Conservation (phyloP, 2,329 filamentous ascomycete species). For the Penicillium sp. region DNA sequence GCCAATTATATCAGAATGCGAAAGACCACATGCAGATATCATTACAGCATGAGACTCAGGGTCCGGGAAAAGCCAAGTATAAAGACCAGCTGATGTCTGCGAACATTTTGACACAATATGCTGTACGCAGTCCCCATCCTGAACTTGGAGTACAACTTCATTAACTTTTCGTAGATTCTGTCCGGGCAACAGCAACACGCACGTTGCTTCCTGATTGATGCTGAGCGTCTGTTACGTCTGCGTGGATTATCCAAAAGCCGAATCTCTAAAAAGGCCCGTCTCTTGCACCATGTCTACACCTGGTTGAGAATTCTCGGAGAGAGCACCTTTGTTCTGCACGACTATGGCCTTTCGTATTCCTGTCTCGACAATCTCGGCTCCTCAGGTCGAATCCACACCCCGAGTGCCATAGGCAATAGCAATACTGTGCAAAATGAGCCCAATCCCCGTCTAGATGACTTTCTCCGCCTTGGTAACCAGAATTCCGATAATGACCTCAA, state of each 20-base stretch:
- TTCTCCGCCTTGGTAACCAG: conserved; percentile 38
- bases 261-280: conserved; percentile 38
- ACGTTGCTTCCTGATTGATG: conserved; percentile 39
- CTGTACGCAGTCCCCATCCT: conserved; percentile 17
- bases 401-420: conserved; percentile 4
- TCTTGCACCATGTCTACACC: conserved; percentile 43
- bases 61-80: conserved; percentile 37
- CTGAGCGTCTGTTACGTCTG: conserved; percentile 39
- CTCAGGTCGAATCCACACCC: conserved; percentile 2
- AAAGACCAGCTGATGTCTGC: conserved; percentile 42
- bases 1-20: conserved; percentile 28
- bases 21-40: conserved; percentile 35
- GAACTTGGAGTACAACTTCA: background rate
- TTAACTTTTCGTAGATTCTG: conserved; percentile 23
- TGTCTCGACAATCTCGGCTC: conserved; percentile 23
- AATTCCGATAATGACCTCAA: conserved; percentile 40
- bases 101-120: conserved; percentile 33
- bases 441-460: conserved; percentile 40
- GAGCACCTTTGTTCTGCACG: conserved; percentile 35
- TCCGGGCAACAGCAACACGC: conserved; percentile 34
- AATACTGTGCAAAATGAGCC: conserved; percentile 14
- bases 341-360: conserved; percentile 23
- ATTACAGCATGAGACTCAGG: conserved; percentile 29
- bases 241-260: conserved; percentile 36
- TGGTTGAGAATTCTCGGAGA: conserved; percentile 41